phyloP scores from a whole-genome alignment of 108 stramenopile genomes.

The Skeletonema marinoi region DNA sequence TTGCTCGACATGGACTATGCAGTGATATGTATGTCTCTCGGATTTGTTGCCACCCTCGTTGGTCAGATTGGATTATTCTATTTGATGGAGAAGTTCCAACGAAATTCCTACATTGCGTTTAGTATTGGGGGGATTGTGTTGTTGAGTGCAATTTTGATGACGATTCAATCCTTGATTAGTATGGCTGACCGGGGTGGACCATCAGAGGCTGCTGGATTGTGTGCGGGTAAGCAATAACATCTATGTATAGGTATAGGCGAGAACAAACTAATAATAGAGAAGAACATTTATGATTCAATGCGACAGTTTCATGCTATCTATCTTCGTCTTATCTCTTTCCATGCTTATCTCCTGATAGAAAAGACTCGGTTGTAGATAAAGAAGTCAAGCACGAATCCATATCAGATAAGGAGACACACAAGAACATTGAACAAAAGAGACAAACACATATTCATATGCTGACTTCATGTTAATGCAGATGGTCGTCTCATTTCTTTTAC shows the following conservation, averaged over 20 bases:
- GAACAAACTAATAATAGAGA: not conserved
- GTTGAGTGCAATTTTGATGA: constrained; percentile 85
- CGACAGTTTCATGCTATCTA: not conserved
- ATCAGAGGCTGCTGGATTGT: constrained; percentile 22
- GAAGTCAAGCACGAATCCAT: too few relatives aligned
- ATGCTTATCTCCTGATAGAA: too few relatives aligned
- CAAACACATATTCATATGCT: too few relatives aligned
- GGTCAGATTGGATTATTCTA: constrained; percentile 84
- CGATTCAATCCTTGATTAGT: constrained; percentile 58
- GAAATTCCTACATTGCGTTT: constrained; percentile 94
- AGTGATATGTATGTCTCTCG: constrained; percentile 76
- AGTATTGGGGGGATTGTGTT: constrained; percentile 93
- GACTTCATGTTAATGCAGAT: too few relatives aligned
- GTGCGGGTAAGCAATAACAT: constrained; percentile 32
- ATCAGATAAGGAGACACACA: too few relatives aligned
- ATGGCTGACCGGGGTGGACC: constrained; percentile 43
- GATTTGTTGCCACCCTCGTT: constrained; percentile 79
- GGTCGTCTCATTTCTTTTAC: not conserved
- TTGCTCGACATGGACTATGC: constrained; percentile 91
- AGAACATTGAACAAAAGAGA: too few relatives aligned
- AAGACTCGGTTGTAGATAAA: too few relatives aligned
- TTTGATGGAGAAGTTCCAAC: constrained; percentile 89
- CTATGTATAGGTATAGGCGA: not conserved
- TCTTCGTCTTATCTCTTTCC: not conserved
- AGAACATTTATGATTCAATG: not conserved